These are phyloP conservation scores for Diddensiella caesifluorescens DNA, from an alignment of 805 yeast species.

Conservation along the genomic window DNA sequence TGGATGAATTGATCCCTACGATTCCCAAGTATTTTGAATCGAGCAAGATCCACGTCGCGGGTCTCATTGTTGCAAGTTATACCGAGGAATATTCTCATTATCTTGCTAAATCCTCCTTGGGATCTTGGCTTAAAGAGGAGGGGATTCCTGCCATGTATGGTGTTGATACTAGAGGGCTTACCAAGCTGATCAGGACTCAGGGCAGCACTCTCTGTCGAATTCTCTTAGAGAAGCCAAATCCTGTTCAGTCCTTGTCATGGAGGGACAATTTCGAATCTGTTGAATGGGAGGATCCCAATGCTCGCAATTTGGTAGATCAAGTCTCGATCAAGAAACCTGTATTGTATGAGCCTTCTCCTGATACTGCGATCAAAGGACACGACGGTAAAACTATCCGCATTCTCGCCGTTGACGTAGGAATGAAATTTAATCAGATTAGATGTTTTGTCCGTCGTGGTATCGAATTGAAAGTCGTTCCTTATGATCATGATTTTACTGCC, in stretches of 20 bases:
- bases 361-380: conserved; percentile 48
- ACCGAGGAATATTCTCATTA: conserved; percentile 94
- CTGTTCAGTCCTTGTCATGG: conserved; percentile 49
- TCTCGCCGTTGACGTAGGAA: conserved; percentile 93
- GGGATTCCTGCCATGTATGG: conserved; percentile 96
- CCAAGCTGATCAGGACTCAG: conserved; percentile 84
- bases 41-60: conserved; percentile 88
- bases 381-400: conserved; percentile 77
- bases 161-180: conserved; percentile 92
- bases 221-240: conserved; percentile 46
- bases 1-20: conserved; percentile 66
- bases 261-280: conserved; percentile 59
- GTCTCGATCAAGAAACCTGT: conserved; percentile 79
- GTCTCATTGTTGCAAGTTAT: conserved; percentile 93
- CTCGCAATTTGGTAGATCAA: conserved; percentile 81
- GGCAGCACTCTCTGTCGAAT: conserved; percentile 94
- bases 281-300: conserved; percentile 91
- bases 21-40: conserved; percentile 94
- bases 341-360: conserved; percentile 64
- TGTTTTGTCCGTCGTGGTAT: conserved; percentile 96
- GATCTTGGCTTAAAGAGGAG: conserved; percentile 87
- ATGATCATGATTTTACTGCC: conserved; percentile 77
- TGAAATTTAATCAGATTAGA: conserved; percentile 96
- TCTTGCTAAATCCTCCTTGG: conserved; percentile 87
- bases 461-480: conserved; percentile 91